Conservation (phyloP, 495 filamentous ascomycete species). For the Rostrohypoxylon terebratum region DNA sequence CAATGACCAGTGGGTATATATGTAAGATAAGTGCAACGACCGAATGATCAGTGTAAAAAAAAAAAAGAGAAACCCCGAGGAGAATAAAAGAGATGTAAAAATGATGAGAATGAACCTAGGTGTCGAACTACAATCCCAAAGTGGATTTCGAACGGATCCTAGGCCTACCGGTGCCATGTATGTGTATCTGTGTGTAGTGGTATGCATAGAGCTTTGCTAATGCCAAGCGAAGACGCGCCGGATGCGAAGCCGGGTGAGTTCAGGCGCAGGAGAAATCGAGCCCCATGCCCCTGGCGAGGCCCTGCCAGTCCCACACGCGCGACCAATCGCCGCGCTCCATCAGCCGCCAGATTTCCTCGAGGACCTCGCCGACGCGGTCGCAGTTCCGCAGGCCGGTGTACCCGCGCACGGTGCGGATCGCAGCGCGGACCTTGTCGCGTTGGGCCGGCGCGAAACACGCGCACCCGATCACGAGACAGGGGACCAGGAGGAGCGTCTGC, state of each 20-base stretch:
- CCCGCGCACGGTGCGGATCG: conserved; percentile 75
- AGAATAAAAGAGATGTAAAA: conserved; percentile 15
- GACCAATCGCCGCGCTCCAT: conserved; percentile 82
- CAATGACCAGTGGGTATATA: conserved; percentile 44
- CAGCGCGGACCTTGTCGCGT: conserved; percentile 74
- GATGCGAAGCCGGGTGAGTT: not conserved
- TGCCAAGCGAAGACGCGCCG: not conserved
- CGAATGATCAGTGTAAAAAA: conserved; percentile 32
- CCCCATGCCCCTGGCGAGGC: conserved; percentile 77
- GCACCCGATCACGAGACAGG: conserved; percentile 88
- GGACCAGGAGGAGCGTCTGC: conserved; percentile 87
- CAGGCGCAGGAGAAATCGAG: conserved; percentile 78
- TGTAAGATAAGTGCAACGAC: conserved; percentile 36
- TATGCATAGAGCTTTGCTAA: not conserved
- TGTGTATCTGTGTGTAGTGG: not conserved
- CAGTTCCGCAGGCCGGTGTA: conserved; percentile 88
- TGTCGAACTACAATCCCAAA: not conserved
- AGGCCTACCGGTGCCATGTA: conserved; percentile 1
- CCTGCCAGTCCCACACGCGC: conserved; percentile 90
- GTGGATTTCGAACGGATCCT: not conserved
- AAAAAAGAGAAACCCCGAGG: conserved; percentile 22
- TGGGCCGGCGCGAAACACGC: conserved; percentile 79
- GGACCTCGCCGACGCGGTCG: conserved; percentile 76
- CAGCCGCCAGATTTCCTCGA: conserved; percentile 83
- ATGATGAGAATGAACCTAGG: conserved; percentile 12